A percentile compares a stretch with the other conserved stretches of the same genome.
Evolutionary conservation across 2,329 filamentous ascomycete species (phyloP).

Genomic region (Pseudogymnoascus sp.): DNA sequence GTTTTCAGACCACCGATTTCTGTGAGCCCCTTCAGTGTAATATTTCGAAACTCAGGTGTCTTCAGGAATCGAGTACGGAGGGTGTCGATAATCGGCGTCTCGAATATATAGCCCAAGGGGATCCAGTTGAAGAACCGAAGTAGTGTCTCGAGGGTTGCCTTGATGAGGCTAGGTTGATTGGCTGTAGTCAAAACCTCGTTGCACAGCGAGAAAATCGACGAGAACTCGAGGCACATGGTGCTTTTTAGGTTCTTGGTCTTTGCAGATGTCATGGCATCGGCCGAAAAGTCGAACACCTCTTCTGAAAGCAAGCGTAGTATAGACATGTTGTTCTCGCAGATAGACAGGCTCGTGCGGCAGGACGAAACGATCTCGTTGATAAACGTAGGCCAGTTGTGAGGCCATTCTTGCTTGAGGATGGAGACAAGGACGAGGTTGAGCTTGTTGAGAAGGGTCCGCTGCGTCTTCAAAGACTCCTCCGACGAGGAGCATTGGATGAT

Average conservation of each 20-base stretch:
- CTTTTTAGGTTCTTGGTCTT: conserved; percentile 97
- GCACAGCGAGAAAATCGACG: conserved; percentile 95
- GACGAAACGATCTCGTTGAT: conserved; percentile 99
- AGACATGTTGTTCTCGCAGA: conserved; percentile 99
- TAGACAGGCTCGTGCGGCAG: conserved; percentile 88
- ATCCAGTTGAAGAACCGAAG: conserved; percentile 99
- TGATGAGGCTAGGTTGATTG: conserved; percentile 80
- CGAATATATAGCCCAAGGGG: conserved; percentile 95
- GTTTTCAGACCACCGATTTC: conserved; percentile 94
- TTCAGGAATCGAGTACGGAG: conserved; percentile 87
- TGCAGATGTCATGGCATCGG: conserved; percentile 97
- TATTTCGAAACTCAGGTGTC: conserved; percentile 89
- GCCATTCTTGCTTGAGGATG: conserved; percentile 98
- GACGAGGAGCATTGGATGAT: conserved; percentile 90
- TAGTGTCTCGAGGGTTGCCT: conserved; percentile 92
- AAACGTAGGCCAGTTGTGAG: conserved; percentile 98
- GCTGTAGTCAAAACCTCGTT: conserved; percentile 90
- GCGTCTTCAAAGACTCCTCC: conserved; percentile 76
- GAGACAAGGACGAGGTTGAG: conserved; percentile 96
- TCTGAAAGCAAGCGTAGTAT: conserved; percentile 92
- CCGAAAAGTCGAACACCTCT: conserved; percentile 98
- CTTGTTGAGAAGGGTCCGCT: conserved; percentile 93
- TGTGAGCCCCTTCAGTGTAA: conserved; percentile 92
- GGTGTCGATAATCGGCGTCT: conserved; percentile 93
- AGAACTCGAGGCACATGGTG: conserved; percentile 98